A percentile compares a stretch with the other conserved stretches of the same genome.
Evolutionary conservation across 257 asterid species (phyloP).

Genomic region (Jacaranda mimosifolia): DNA sequence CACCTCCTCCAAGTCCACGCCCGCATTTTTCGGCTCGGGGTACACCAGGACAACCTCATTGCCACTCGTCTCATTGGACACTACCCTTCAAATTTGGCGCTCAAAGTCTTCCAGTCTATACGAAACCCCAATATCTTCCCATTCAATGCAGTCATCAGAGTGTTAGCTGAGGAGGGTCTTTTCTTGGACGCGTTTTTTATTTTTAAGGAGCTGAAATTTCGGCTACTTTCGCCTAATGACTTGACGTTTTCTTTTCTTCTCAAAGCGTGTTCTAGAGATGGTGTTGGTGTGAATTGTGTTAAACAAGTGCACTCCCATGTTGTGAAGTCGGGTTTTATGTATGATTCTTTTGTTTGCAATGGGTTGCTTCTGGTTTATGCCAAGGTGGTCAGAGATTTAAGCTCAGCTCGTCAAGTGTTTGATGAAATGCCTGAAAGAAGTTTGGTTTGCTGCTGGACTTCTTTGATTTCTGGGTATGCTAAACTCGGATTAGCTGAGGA

Average conservation of each 20-base stretch:
- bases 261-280: slow-evolving; percentile 59
- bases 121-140: slow-evolving; percentile 69
- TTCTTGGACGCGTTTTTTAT: slow-evolving; percentile 44
- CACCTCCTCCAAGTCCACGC: slow-evolving; percentile 83
- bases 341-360: slow-evolving; percentile 58
- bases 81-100: slow-evolving; percentile 57
- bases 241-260: slow-evolving; percentile 73
- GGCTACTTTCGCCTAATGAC: slow-evolving; percentile 57
- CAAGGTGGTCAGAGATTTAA: slow-evolving; percentile 53
- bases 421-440: slow-evolving; percentile 72
- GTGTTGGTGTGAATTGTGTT: slow-evolving; percentile 38
- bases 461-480: slow-evolving; percentile 78
- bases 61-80: slow-evolving; percentile 88
- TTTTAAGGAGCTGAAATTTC: slow-evolving; percentile 45
- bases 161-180: slow-evolving; percentile 68
- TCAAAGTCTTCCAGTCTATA: slow-evolving; percentile 53
- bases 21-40: slow-evolving; percentile 53
- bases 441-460: slow-evolving; percentile 68
- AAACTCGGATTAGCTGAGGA: slow-evolving; percentile 56
- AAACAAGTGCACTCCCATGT: slow-evolving; percentile 59
- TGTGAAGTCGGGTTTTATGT: slow-evolving; percentile 54
- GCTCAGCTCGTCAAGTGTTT: slow-evolving; percentile 62
- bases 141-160: slow-evolving; percentile 72
- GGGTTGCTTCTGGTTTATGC: slow-evolving; percentile 67
- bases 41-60: slow-evolving; percentile 72